Conservation (phyloP, 768 basidiomycete species). For the Fistulinella prunicolor region DNA sequence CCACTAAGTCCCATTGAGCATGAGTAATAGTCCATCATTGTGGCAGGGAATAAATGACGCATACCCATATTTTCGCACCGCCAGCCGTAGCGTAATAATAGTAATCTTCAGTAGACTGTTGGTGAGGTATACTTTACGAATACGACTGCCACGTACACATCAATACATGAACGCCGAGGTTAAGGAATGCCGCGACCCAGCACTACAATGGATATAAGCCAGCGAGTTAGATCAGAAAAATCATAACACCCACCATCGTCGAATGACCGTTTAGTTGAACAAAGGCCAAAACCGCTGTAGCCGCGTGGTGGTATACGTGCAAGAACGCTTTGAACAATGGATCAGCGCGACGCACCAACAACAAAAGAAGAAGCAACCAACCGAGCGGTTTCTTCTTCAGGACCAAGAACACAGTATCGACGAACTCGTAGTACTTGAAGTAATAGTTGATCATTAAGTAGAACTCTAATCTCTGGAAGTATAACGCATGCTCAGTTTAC, state of each 20-base stretch:
- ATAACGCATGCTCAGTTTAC: not conserved
- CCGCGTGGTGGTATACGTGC: slow-evolving; percentile 97
- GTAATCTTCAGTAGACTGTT: slow-evolving; percentile 59
- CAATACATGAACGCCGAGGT: slow-evolving; percentile 87
- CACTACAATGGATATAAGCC: slow-evolving; percentile 47
- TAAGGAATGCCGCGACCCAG: slow-evolving; percentile 88
- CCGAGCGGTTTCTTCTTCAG: slow-evolving; percentile 96
- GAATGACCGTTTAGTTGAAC: slow-evolving; percentile 89
- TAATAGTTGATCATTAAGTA: slow-evolving; percentile 98
- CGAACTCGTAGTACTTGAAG: slow-evolving; percentile 92
- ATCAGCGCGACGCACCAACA: slow-evolving; percentile 2
- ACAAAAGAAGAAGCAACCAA: slow-evolving; percentile 37
- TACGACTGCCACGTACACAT: slow-evolving; percentile 74
- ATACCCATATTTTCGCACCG: slow-evolving; percentile 20
- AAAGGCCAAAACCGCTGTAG: slow-evolving; percentile 89
- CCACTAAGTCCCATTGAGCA: slow-evolving; percentile 11
- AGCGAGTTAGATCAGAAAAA: not conserved
- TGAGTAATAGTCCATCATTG: not conserved
- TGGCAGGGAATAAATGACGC: not conserved
- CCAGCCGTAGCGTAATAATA: slow-evolving; percentile 97
- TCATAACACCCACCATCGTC: slow-evolving; percentile 66
- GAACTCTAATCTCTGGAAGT: slow-evolving; percentile 72
- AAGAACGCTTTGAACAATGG: slow-evolving; percentile 64
- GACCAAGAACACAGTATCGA: slow-evolving; percentile 93
- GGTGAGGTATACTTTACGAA: slow-evolving; percentile 1